Percentiles rank a stretch among this genome's conserved stretches.
Conservation (phyloP, 257 asterid species). For the Cordia subcordata region DNA sequence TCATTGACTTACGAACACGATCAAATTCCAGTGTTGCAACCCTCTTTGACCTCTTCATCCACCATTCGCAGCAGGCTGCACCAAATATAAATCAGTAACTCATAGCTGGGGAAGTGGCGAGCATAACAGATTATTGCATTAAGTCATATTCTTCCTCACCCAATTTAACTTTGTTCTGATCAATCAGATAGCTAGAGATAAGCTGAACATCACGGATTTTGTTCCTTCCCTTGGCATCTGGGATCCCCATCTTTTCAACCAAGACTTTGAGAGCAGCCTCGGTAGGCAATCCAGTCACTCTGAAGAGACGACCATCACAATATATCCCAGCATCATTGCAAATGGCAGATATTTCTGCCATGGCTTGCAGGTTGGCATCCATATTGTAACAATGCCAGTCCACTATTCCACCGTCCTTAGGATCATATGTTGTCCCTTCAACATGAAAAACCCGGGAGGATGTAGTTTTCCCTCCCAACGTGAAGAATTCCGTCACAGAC, state of each 20-base stretch:
- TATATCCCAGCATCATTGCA: slow-evolving; percentile 79
- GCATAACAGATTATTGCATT: not conserved
- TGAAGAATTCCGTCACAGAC: slow-evolving; percentile 51
- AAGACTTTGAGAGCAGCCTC: slow-evolving; percentile 92
- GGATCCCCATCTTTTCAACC: slow-evolving; percentile 87
- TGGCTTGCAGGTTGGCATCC: slow-evolving; percentile 54
- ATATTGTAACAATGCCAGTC: slow-evolving; percentile 60
- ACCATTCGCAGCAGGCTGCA: slow-evolving; percentile 76
- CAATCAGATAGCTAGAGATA: slow-evolving; percentile 55
- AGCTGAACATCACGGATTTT: slow-evolving; percentile 42
- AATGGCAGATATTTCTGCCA: slow-evolving; percentile 73
- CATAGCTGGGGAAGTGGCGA: not conserved
- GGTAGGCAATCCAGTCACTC: slow-evolving; percentile 78
- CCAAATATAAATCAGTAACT: slow-evolving; percentile 11
- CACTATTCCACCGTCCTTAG: slow-evolving; percentile 66
- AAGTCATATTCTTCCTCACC: slow-evolving; percentile 32
- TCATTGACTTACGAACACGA: slow-evolving; percentile 83
- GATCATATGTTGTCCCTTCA: slow-evolving; percentile 69
- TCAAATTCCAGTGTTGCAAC: slow-evolving; percentile 87
- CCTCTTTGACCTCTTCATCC: slow-evolving; percentile 60
- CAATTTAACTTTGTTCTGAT: slow-evolving; percentile 44
- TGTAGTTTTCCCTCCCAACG: slow-evolving; percentile 40
- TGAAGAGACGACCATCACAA: slow-evolving; percentile 52
- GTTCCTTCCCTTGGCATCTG: slow-evolving; percentile 46
- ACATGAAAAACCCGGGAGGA: slow-evolving; percentile 34